phyloP scores from a whole-genome alignment of 352 stramenopile genomes.

The Thalassiosira livingstoniorum region DNA sequence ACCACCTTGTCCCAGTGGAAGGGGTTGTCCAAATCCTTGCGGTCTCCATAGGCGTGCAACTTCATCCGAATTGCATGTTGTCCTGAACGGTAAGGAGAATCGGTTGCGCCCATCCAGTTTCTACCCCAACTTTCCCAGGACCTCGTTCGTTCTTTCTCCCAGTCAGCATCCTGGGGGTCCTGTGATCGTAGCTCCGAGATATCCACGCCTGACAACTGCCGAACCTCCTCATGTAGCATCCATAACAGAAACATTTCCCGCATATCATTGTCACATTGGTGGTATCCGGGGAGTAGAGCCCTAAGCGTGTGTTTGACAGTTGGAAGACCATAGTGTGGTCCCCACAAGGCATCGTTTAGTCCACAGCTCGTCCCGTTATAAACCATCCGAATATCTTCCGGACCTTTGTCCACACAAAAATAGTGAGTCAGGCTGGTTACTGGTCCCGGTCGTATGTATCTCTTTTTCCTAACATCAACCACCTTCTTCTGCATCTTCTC shows the following conservation, averaged over 20 bases:
- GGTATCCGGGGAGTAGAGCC: conserved; percentile 28
- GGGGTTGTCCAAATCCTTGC: conserved; percentile 19
- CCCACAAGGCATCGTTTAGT: conserved; percentile 46
- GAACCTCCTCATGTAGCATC: conserved; percentile 3
- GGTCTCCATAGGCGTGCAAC: conserved; percentile 24
- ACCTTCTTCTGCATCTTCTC: neutral
- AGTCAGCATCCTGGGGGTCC: too few species aligned
- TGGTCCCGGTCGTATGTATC: conserved; percentile 4
- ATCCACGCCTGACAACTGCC: conserved; percentile 43
- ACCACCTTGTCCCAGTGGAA: conserved; percentile 42
- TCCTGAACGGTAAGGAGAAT: conserved; percentile 48
- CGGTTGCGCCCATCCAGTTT: conserved; percentile 52
- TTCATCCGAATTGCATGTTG: conserved; percentile 18
- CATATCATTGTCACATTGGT: conserved; percentile 38
- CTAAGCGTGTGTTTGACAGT: conserved; percentile 23
- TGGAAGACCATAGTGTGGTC: conserved; percentile 43
- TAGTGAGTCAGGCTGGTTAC: conserved; percentile 17
- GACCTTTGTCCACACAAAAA: conserved; percentile 44
- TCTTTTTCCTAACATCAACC: neutral
- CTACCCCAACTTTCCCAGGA: conserved; percentile 43
- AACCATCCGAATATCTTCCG: conserved; percentile 54
- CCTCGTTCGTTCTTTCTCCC: conserved; percentile 14
- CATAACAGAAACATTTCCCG: conserved; percentile 60
- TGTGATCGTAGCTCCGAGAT: neutral
- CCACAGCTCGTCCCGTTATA: conserved; percentile 49